These are phyloP conservation scores for Yamadazyma insecticola DNA, from an alignment of 805 yeast species.

Conservation along the genomic window DNA sequence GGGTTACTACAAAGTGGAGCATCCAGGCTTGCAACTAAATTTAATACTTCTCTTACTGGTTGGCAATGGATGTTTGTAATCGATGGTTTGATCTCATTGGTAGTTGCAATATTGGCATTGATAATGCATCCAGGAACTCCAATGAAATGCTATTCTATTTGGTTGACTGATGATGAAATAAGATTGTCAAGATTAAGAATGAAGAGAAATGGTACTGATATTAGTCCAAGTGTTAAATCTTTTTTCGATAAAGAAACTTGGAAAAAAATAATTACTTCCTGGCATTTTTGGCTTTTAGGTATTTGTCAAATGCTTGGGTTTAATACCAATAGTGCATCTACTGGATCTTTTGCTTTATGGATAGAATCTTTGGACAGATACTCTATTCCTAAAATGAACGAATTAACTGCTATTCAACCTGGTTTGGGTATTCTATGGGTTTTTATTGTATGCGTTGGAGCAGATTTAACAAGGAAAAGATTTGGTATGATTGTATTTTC, in stretches of 20 bases:
- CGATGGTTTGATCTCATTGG: constrained; percentile 19
- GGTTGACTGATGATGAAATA: constrained; percentile 54
- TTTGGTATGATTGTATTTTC: constrained; percentile 17
- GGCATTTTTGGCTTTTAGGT: constrained; percentile 27
- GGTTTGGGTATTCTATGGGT: constrained; percentile 53
- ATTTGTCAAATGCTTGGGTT: constrained; percentile 22
- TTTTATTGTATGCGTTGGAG: constrained; percentile 42
- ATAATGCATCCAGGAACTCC: constrained; percentile 23
- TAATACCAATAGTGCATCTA: constrained; percentile 26
- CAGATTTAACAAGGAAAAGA: constrained; percentile 40
- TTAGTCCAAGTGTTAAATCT: constrained; percentile 13
- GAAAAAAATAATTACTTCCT: constrained; percentile 23
- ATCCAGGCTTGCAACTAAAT: constrained; percentile 4
- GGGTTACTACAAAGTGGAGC: constrained; percentile 20
- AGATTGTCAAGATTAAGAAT: constrained; percentile 41
- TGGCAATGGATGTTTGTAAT: constrained; percentile 25
- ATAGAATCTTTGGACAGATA: constrained; percentile 29
- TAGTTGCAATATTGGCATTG: constrained; percentile 15
- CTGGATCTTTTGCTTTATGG: constrained; percentile 31
- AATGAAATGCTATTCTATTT: constrained; percentile 42
- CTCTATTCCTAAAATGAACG: constrained; percentile 41
- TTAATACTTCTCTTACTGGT: constrained; percentile 6
- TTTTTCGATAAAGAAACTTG: constrained; percentile 22
- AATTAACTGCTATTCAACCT: constrained; percentile 53
- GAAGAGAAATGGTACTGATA: constrained; percentile 17